These are phyloP conservation scores for Scleroderma bovista DNA, from an alignment of 768 basidiomycete species.

Conservation along the genomic window DNA sequence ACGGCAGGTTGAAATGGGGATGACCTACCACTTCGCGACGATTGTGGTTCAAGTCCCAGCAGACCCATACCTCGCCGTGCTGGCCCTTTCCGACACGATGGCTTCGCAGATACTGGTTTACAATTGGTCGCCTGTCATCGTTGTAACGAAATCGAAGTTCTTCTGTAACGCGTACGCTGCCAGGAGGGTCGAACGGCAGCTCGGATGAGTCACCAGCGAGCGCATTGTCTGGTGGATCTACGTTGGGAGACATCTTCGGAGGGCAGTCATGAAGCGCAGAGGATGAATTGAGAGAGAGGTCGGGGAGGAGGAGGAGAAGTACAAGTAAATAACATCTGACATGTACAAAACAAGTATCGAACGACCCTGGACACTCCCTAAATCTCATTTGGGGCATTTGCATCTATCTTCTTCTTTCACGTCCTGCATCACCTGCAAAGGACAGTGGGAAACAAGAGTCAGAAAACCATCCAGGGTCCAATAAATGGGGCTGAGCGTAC, in stretches of 20 bases:
- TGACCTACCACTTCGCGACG: conserved; percentile 44
- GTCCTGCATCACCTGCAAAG: conserved; percentile 40
- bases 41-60: conserved; percentile 45
- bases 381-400: conserved; percentile 30
- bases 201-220: conserved; percentile 32
- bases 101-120: conserved; percentile 85
- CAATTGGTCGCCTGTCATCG: conserved; percentile 40
- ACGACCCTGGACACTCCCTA: conserved; percentile 28
- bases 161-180: conserved; percentile 46
- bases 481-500: conserved; percentile 36
- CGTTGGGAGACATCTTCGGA: conserved; percentile 19
- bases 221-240: conserved; percentile 18
- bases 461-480: too few relatives aligned
- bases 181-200: conserved; percentile 35
- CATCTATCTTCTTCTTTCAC: conserved; percentile 49
- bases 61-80: conserved; percentile 85
- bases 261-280: conserved; percentile 22
- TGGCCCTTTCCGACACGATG: conserved; percentile 80
- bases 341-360: not conserved
- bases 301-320: conserved; percentile 11
- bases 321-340: not conserved
- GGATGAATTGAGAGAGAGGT: conserved; percentile 13
- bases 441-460: conserved; percentile 16
- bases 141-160: conserved; percentile 37
- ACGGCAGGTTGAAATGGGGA: conserved; percentile 4